phyloP scores from a whole-genome alignment of 257 asterid species.

The Salvia hispanica region DNA sequence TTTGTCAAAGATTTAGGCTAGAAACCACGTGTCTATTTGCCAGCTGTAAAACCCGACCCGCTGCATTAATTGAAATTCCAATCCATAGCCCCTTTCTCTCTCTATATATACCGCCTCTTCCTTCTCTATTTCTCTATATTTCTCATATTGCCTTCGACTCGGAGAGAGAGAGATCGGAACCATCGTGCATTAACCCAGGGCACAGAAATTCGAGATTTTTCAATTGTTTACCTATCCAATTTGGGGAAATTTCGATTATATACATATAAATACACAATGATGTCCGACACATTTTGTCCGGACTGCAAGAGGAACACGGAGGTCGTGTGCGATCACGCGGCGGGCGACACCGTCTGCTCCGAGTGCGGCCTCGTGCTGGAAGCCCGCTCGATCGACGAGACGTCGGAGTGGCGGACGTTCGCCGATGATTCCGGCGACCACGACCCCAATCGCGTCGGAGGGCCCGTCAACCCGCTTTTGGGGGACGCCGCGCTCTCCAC shows the following conservation, averaged over 20 bases:
- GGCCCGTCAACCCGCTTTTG: slow-evolving; percentile 84
- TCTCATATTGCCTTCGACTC: slow-evolving; percentile 13
- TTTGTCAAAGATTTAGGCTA: neutral
- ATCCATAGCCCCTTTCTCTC: neutral
- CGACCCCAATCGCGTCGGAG: slow-evolving; percentile 93
- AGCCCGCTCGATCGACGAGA: slow-evolving; percentile 83
- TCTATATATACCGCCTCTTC: slow-evolving; percentile 29
- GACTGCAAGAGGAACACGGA: slow-evolving; percentile 94
- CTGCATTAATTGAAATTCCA: slow-evolving; percentile 25
- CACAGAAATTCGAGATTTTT: neutral
- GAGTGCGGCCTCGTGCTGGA: slow-evolving; percentile 96
- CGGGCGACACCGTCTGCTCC: slow-evolving; percentile 96
- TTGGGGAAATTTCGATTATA: neutral
- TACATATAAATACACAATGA: slow-evolving; percentile 25
- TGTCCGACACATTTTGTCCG: slow-evolving; percentile 73
- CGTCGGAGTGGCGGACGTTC: slow-evolving; percentile 90
- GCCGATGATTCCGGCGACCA: slow-evolving; percentile 93
- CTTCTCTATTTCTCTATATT: neutral
- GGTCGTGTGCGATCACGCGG: slow-evolving; percentile 90
- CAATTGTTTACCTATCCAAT: neutral
- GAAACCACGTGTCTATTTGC: slow-evolving; percentile 27
- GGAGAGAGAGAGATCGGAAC: slow-evolving; percentile 25
- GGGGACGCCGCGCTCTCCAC: slow-evolving; percentile 76
- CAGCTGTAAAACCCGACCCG: slow-evolving; percentile 14
- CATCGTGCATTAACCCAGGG: no score